Evolutionary conservation across 108 stramenopile genomes (phyloP), one percentile per base, ranked within the genome.

Genomic region (Stephanodiscus minutulus): DNA sequence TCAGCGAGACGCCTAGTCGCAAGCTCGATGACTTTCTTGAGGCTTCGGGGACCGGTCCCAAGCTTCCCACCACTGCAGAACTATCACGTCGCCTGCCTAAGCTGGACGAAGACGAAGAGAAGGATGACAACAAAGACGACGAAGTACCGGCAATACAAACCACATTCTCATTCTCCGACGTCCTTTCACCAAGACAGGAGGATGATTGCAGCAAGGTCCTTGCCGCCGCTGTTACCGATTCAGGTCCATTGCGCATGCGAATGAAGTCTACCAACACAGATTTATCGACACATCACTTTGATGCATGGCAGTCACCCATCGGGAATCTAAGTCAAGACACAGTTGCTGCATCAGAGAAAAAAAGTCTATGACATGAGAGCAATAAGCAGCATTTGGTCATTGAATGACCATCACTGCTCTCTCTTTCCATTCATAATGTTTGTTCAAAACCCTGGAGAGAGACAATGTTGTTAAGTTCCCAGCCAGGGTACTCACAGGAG

Each of bases 231-330:
- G 69, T 77, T 20, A 77, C 76, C 0, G 76, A 77, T 48, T 77
- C 76, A 28, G 69, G 76, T 13, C 76, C 76, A 44, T 56, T 77
- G 12, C 29, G 76, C 49, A 70, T 70, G 76, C 70, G 76, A 50
- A 58, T 70, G 25, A 77, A 77, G 64, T 17, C 63, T 21, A 44
- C 54, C 17, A 57, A 65, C 27, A 39, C 56, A 0, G 76, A 77
- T 44, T 57, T 69, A 12, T 77, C 76, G 17, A 77, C 76, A 21
- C 76, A 70, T 64, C 76, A 77, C 58, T 77, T 77, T 28, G 76
- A 77, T 65, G 46, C 69, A 36, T 77, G 76, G 76, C 64, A 70
- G 60, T 77, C 76, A 31, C 76, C 76, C 18, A 66, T 60, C 31
- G 55, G 55, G 29, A 56, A 56, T 1, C 27, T 56, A n/a, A 56